Conservation (phyloP, 768 basidiomycete genomes). For the Trametes elegans region DNA sequence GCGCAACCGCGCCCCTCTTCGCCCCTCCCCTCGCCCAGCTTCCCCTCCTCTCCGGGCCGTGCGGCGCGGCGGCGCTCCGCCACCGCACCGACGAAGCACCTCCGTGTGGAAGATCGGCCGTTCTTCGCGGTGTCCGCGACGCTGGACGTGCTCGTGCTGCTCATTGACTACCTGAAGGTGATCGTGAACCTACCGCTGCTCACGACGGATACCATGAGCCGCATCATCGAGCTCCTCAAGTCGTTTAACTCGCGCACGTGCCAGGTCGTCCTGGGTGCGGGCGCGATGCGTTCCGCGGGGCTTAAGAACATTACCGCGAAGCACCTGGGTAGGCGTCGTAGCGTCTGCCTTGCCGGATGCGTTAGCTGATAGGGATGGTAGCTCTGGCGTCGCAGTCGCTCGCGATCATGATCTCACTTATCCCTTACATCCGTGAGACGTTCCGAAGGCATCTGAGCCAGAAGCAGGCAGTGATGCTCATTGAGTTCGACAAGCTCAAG, state of each 20-base stretch:
- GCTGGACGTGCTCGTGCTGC: conserved; percentile 63
- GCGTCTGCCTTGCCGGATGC: conserved; percentile 7
- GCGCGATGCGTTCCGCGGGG: conserved; percentile 98
- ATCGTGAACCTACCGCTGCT: conserved; percentile 86
- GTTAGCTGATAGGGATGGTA: conserved; percentile 30
- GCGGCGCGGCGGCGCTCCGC: conserved; percentile 17
- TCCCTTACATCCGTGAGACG: conserved; percentile 94
- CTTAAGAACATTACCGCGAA: conserved; percentile 98
- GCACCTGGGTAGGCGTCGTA: conserved; percentile 74
- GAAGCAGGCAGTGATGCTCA: conserved; percentile 94
- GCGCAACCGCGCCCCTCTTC: conserved; percentile 24
- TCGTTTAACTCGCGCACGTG: conserved; percentile 98
- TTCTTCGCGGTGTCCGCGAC: conserved; percentile 91
- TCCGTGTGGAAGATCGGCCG: conserved; percentile 77
- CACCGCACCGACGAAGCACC: conserved; percentile 45
- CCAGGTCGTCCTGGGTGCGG: conserved; percentile 96
- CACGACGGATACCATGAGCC: conserved; percentile 93
- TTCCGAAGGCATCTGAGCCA: conserved; percentile 91
- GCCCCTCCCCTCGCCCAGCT: conserved; percentile 27
- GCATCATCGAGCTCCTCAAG: conserved; percentile 93
- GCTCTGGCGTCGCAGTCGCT: conserved; percentile 95
- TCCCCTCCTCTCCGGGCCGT: conserved; percentile 21
- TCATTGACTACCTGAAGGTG: conserved; percentile 84
- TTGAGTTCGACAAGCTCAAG: conserved; percentile 98
- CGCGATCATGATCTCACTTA: conserved; percentile 89